Evolutionary conservation across 2,329 filamentous ascomycete species (phyloP), one percentile per base, ranked within the genome.

Genomic region (Coniochaeta ligniaria): DNA sequence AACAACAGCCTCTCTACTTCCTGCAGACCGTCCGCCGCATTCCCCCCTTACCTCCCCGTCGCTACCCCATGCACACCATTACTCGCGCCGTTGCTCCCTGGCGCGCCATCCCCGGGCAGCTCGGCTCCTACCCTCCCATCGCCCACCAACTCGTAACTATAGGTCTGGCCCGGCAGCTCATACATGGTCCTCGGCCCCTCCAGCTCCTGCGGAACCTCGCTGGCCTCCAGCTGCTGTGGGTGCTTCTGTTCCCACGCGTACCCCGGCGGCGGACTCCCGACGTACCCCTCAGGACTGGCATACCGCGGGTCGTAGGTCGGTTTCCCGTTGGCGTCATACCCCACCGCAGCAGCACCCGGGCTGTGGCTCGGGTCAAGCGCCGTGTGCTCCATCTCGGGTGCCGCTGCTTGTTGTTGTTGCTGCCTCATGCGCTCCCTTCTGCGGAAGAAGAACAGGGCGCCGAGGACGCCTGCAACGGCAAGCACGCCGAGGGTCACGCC

Each of bases 101-200:
- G 38, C 38, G 20, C 38, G 4, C 22, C 22, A 26, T 17, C 14
- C 22, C 47, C 47, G 4, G 47, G 22, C 47, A 52, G 5, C 22
- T 52, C 47, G 8, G 22, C 47, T 24, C 47, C 47, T 4, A 28
- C 24, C 47, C 22, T 17, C 22, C 24, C 47, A 14, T 74, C 72
- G 0, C 70, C 73, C 63, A 73, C 67, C 61, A 76, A 65, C 63
- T 77, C 74, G 50, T 72, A 67, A 0, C 68, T 68, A 41, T 66
- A 67, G 6, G 62, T 54, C 63, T 73, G 69, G 1, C 66, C 68
- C 0, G 73, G 66, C 60, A 75, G 63, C 64, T 76, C 73, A 59
- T 71, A 72, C 17, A 70, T 60, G 12, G 65, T 61, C 58, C 59
- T 55, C n/a, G 66, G 64, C 6, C 56, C 62, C 4, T 63, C 61